Evolutionary conservation across 306 rosid species (phyloP), one percentile per base, ranked within the genome.

Genomic region (Benincasa hispida): DNA sequence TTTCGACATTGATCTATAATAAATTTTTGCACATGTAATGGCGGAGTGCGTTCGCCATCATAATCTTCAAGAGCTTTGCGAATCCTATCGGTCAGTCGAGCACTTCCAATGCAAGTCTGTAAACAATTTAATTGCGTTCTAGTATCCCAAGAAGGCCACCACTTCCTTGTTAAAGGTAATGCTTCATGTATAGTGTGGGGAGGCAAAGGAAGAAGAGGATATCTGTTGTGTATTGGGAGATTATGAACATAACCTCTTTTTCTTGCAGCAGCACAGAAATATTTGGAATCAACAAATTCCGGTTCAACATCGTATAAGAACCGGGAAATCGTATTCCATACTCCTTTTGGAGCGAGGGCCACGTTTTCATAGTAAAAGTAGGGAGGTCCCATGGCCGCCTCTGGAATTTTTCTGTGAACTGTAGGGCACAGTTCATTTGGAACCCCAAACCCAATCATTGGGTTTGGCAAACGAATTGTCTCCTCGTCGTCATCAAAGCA

Each of bases 131-230:
- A 87, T 25, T 94, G 82, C 15, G 85, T 89, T 22, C 99, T 85
- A 0, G 79, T 11, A 53, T 95, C 99, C 99, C 99, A 95, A 7
- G 92, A 80, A 42, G 99, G 99, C 99, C 99, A 95, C 99, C 99
- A 95, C 65, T 53, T 89, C 87, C 69, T 95, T 34, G 96, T 89
- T 62, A 95, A 42, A 67, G 99, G 99, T 2, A 95, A 72, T 37
- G 97, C 97, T 51, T 95, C 97, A 41, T 78, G 80, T 34, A 95
- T 81, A 56, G 96, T 88, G 37, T 78, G 83, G 0, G 97, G 88
- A n/a, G 98, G 98, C 19, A 85, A 84, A 0, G 99, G 99, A 68
- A 92, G 84, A 62, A 95, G 89, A 10, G 97, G 99, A 76, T 47
- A 95, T 63, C 99, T 88, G 70, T 85, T 82, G 2, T 77, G 51